Percentiles rank a stretch among this genome's conserved stretches.
Conservation (phyloP, 768 basidiomycete genomes). For the Candolleomyces eurysporus region DNA sequence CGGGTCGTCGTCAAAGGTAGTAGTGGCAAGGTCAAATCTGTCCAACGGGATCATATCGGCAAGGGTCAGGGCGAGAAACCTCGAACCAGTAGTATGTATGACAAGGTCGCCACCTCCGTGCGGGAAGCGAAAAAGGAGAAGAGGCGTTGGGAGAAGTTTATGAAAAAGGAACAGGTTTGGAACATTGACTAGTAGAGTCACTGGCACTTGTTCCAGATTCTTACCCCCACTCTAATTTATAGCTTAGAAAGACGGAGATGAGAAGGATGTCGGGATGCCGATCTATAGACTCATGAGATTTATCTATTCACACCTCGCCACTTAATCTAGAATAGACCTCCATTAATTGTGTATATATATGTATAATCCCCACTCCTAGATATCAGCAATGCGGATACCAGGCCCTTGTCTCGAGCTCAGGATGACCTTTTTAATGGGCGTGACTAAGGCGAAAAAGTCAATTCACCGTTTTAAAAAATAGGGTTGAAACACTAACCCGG, state of each 20-base stretch:
- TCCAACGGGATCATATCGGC: conserved; percentile 50
- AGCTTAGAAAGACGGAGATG: background rate
- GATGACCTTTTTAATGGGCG: conserved; percentile 74
- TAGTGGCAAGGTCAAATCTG: conserved; percentile 23
- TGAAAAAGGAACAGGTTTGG: conserved; percentile 24
- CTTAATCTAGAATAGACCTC: conserved; percentile 7
- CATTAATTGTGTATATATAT: conserved; percentile 12
- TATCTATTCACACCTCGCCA: background rate
- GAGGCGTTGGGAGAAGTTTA: conserved; percentile 19
- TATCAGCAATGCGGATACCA: conserved; percentile 84
- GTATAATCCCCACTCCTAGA: conserved; percentile 33
- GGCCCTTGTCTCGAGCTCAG: conserved; percentile 86
- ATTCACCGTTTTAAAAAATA: background rate
- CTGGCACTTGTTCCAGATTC: background rate
- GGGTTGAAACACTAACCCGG: conserved; percentile 38
- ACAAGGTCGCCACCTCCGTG: conserved; percentile 15
- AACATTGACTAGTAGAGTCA: background rate
- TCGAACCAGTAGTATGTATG: conserved; percentile 4
- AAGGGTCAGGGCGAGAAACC: conserved; percentile 33
- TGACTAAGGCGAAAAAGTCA: conserved; percentile 42
- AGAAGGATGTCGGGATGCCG: too few relatives aligned
- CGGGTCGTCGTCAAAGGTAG: conserved; percentile 40
- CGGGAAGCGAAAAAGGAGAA: conserved; percentile 22
- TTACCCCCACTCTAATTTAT: background rate
- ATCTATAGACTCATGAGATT: too few relatives aligned